Base-by-base conservation (phyloP, 192 early-diverging fungal species). In the Physocladia obscura region DNA sequence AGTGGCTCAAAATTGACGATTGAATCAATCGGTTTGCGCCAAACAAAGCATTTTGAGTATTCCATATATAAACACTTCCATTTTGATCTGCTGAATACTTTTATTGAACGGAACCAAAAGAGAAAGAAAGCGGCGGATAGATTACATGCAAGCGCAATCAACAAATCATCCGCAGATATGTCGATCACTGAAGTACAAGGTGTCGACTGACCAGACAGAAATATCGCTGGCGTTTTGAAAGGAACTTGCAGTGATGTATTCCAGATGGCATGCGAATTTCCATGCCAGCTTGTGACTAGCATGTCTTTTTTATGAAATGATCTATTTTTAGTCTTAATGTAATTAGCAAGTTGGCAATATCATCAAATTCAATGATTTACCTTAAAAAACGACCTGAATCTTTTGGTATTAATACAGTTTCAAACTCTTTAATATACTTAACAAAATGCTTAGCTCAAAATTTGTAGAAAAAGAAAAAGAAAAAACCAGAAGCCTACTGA, bases 41-140 rank as follows among this genome's bases (percentile, higher is more conserved):
- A 11, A 62, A 26, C 19, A 6, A 22, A 38, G 8, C 6, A 15
- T 62, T 38, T 5, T 62, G 24, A 19, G 51, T 65, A 26, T 65
- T 65, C 63, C 63, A 65, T 11, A 65, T 22, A 52, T 52, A 65
- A 1, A 44, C 48, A 32, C 63, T 65, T 13, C 63, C 63, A 26
- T 65, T 65, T 52, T 31, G 15, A 32, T 65, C 57, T 59, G 57
- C 34, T n/a, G n/a, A n/a, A 13, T 1, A 1, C 1, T 11, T 21
- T n/a, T n/a, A 55, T 1, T 13, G 0, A 26, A 0, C 0, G 29
- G 52, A n/a, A 55, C 21, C 24, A 13, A 0, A 29, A 26, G 26
- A 1, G 31, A 59, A 15, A 35, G 8, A 36, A n/a, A 59, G 19
- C 57, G 36, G 3, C 22, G 17, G 34, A 19, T 59, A 26, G 8